Evolutionary conservation across 1,139 yeast species (phyloP), one percentile per base, ranked within the genome.

Genomic region (Lodderomyces metapsilosis): DNA sequence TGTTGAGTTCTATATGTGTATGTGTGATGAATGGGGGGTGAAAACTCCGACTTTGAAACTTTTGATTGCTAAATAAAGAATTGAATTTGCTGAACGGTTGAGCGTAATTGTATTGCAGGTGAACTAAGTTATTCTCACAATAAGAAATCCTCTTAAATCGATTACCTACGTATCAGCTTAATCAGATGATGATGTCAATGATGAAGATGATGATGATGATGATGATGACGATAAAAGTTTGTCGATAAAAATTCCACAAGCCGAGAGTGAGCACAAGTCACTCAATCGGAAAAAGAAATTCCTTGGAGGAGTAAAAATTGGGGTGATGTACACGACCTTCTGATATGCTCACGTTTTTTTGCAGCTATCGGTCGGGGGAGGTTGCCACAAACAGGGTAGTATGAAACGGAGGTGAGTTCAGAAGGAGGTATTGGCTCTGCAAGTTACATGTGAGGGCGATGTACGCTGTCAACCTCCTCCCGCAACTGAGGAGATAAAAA

Each of bases 1-100:
- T 84, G 23, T 13, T 20, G 22, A 6, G 4, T 34, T 34, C 12
- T 5, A 13, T 32, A n/a, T 7, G 5, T 20, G 34, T 6, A n/a
- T 12, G 30, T 25, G 9, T 4, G 13, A 25, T 25, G 4, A n/a
- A n/a, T 4, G 16, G 13, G 5, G 4, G 30, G 13, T 6, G 16
- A n/a, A n/a, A 28, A 23, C 25, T 23, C 25, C 25, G 25, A 23
- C 6, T 25, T 25, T 13, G 18, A 28, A 15, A 15, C 9, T 28
- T n/a, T 28, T 28, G 32, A 28, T 28, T 28, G 32, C 32, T 28
- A 15, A 28, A 5, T 24, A 11, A n/a, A n/a, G n/a, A n/a, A n/a
- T n/a, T n/a, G n/a, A n/a, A n/a, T n/a, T n/a, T n/a, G n/a, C n/a
- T n/a, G n/a, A n/a, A n/a, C n/a, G n/a, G n/a, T n/a, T n/a, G n/a